phyloP scores from a whole-genome alignment of 2,329 filamentous ascomycete genomes.

The Fusarium sp. region DNA sequence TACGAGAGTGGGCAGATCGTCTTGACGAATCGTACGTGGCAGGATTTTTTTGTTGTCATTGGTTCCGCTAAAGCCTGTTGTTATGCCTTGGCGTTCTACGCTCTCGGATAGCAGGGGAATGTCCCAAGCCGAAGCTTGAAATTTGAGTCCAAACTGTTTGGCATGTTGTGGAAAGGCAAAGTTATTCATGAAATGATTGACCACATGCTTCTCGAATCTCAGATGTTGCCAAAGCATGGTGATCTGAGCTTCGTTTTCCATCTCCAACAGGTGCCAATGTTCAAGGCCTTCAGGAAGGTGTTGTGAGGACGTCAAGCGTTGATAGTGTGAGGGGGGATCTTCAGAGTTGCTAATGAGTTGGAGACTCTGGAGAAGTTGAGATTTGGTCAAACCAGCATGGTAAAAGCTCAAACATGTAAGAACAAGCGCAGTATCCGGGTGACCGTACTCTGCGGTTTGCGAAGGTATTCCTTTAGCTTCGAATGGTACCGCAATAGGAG shows the following conservation, averaged over 20 bases:
- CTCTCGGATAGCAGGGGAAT: conserved; percentile 63
- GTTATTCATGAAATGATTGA: conserved; percentile 69
- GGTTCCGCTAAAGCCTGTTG: conserved; percentile 81
- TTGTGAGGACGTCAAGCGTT: conserved; percentile 62
- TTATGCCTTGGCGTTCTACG: conserved; percentile 51
- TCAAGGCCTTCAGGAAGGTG: conserved; percentile 62
- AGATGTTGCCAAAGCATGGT: conserved; percentile 65
- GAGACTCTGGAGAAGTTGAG: conserved; percentile 66
- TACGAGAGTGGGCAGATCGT: conserved; percentile 68
- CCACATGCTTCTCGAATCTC: conserved; percentile 55
- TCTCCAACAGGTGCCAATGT: conserved; percentile 71
- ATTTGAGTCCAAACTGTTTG: conserved; percentile 74
- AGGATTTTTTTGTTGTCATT: conserved; percentile 75
- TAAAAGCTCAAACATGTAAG: conserved; percentile 79
- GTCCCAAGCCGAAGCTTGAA: conserved; percentile 79
- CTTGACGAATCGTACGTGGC: conserved; percentile 73
- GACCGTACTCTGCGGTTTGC: conserved; percentile 75
- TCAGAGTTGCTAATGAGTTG: conserved; percentile 68
- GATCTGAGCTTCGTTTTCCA: conserved; percentile 69
- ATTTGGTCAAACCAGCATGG: conserved; percentile 67
- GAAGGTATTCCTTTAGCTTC: conserved; percentile 76
- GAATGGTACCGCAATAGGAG: conserved; percentile 77
- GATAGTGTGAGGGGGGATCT: conserved; percentile 71
- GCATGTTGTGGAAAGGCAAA: conserved; percentile 77
- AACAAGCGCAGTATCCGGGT: conserved; percentile 76